Conservation (phyloP, 257 asterid genomes). For the Solanum microdontum region DNA sequence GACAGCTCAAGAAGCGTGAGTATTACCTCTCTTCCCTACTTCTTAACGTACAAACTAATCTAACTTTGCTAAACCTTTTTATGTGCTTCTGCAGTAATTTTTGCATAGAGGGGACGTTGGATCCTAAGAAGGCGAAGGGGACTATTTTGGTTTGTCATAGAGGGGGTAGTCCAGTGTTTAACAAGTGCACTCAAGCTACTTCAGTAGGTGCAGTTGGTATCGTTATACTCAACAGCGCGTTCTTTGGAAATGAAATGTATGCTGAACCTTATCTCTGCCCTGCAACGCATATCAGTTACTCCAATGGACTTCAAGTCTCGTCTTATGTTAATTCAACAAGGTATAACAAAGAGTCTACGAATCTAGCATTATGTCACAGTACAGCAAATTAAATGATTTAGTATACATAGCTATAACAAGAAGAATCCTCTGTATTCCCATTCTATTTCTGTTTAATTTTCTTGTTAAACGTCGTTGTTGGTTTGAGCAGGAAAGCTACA, state of each 20-base stretch:
- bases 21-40: background rate
- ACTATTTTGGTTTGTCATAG: conserved; percentile 73
- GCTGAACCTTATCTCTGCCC: conserved; percentile 90
- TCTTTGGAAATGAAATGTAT: conserved; percentile 63
- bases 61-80: background rate
- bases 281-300: conserved; percentile 67
- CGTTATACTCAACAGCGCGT: conserved; percentile 53
- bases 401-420: background rate
- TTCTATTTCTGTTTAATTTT: background rate
- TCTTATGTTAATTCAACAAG: conserved; percentile 40
- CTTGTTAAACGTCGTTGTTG: background rate
- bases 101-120: conserved; percentile 61
- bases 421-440: background rate
- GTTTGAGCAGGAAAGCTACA: conserved; percentile 32
- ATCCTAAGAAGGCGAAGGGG: conserved; percentile 66
- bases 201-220: conserved; percentile 85
- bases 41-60: background rate
- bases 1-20: conserved; percentile 59
- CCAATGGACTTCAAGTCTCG: conserved; percentile 54
- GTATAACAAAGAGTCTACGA: conserved; percentile 16
- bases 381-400: background rate
- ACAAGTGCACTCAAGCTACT: conserved; percentile 69
- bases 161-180: conserved; percentile 59
- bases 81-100: conserved; percentile 29
- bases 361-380: background rate